These are phyloP conservation scores for Monosporascus sp. DNA, from an alignment of 2,329 filamentous ascomycete genomes.

Conservation along the genomic window DNA sequence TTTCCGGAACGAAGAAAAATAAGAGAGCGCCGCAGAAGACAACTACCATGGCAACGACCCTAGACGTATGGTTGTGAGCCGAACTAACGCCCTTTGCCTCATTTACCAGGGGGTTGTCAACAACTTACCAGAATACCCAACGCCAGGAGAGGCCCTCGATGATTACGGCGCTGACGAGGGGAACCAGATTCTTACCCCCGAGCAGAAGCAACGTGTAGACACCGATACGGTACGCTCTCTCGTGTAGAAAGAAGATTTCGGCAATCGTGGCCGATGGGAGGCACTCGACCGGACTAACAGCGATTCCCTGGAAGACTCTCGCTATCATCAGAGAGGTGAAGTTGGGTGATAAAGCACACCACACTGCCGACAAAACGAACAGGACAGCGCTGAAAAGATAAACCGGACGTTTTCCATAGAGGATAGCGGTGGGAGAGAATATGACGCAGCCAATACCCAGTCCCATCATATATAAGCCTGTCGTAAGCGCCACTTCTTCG, in stretches of 20 bases:
- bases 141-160: slow-evolving; percentile 77
- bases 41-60: slow-evolving; percentile 78
- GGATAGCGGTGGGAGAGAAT: slow-evolving; percentile 82
- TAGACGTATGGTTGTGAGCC: slow-evolving; percentile 23
- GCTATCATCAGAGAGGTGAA: slow-evolving; percentile 77
- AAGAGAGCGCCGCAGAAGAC: slow-evolving; percentile 65
- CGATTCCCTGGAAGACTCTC: slow-evolving; percentile 80
- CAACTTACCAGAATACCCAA: slow-evolving; percentile 77
- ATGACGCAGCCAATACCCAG: slow-evolving; percentile 79
- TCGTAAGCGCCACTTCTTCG: slow-evolving; percentile 76
- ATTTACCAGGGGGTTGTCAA: background rate
- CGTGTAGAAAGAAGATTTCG: slow-evolving; percentile 94
- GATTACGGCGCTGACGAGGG: slow-evolving; percentile 78
- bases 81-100: background rate
- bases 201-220: slow-evolving; percentile 88
- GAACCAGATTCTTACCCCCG: slow-evolving; percentile 86
- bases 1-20: slow-evolving; percentile 90
- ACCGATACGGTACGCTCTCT: slow-evolving; percentile 85
- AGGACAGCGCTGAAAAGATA: slow-evolving; percentile 73
- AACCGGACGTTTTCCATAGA: slow-evolving; percentile 86
- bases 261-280: slow-evolving; percentile 90
- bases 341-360: slow-evolving; percentile 80
- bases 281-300: slow-evolving; percentile 86
- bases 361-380: slow-evolving; percentile 72
- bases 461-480: slow-evolving; percentile 91